phyloP scores from a whole-genome alignment of 768 basidiomycete genomes.

The Amanita inopinata region DNA sequence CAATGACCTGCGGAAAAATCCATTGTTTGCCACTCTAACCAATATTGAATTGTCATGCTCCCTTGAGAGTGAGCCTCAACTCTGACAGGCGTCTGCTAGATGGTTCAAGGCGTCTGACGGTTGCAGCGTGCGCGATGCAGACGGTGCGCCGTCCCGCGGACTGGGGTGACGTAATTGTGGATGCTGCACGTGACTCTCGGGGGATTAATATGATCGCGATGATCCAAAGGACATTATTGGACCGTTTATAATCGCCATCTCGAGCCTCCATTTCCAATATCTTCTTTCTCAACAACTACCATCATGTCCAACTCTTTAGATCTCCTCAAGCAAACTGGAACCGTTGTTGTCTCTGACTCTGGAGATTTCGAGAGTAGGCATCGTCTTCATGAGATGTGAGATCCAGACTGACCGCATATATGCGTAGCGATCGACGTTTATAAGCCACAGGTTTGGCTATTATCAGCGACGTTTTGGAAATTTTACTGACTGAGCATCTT shows the following conservation, averaged over 20 bases:
- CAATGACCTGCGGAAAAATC: too few relatives aligned
- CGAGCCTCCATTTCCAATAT: not conserved
- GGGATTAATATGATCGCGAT: too few relatives aligned
- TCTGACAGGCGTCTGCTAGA: too few relatives aligned
- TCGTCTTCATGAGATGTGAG: not conserved
- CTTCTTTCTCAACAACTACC: constrained; percentile 18
- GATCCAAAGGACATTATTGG: not conserved
- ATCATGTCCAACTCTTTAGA: constrained; percentile 78
- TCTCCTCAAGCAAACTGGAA: constrained; percentile 82
- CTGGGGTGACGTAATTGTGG: too few relatives aligned
- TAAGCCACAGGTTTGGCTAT: constrained; percentile 86
- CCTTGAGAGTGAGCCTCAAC: too few relatives aligned
- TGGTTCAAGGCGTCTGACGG: too few relatives aligned
- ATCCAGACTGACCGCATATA: constrained; percentile 5
- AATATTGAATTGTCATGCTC: too few relatives aligned
- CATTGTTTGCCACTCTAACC: too few relatives aligned
- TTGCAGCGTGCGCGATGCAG: too few relatives aligned
- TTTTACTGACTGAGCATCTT: constrained; percentile 10
- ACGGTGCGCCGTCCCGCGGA: too few relatives aligned
- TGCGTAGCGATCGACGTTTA: constrained; percentile 81
- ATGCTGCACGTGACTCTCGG: too few relatives aligned
- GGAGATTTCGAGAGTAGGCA: constrained; percentile 82
- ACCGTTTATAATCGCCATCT: not conserved
- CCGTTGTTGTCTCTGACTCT: constrained; percentile 94
- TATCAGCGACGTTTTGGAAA: too few relatives aligned